Evolutionary conservation across 2,329 filamentous ascomycete species (phyloP).

Genomic region (Xylariales sp.): DNA sequence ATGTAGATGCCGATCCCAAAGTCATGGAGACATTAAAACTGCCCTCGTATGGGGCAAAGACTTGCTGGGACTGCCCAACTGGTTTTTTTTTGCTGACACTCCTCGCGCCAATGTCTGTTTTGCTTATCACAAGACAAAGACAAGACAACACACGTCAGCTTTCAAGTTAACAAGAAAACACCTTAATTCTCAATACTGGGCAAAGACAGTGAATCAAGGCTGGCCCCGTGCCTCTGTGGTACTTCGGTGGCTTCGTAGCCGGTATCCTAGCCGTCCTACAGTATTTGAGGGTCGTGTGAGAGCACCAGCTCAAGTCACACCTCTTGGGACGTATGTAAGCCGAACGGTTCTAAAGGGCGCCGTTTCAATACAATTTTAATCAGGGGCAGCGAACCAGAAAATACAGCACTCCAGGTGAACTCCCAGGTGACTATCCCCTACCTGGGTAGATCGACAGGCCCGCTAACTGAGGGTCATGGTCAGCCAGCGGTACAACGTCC

Average conservation of each 20-base stretch:
- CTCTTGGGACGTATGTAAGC: slow-evolving; percentile 3
- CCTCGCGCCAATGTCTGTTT: not conserved
- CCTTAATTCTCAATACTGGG: not conserved
- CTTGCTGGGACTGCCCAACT: not conserved
- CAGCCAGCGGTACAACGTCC: slow-evolving; percentile 16
- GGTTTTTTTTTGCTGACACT: not conserved
- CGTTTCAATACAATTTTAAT: slow-evolving; percentile 9
- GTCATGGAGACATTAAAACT: not conserved
- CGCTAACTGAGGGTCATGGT: not conserved
- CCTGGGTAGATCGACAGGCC: not conserved
- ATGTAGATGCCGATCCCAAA: not conserved
- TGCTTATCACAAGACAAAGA: not conserved
- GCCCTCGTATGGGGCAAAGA: not conserved
- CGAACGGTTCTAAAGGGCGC: not conserved
- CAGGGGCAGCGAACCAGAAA: not conserved
- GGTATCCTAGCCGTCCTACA: not conserved
- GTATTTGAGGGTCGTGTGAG: not conserved
- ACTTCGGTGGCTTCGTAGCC: slow-evolving; percentile 13
- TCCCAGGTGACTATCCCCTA: not conserved
- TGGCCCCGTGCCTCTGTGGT: not conserved
- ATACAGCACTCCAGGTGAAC: not conserved
- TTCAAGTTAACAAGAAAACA: not conserved
- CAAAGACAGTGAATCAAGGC: not conserved
- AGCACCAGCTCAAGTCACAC: slow-evolving; percentile 4
- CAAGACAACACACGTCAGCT: not conserved